These are phyloP conservation scores for Yarrowia deformans DNA, from an alignment of 805 yeast genomes.

Conservation along the genomic window DNA sequence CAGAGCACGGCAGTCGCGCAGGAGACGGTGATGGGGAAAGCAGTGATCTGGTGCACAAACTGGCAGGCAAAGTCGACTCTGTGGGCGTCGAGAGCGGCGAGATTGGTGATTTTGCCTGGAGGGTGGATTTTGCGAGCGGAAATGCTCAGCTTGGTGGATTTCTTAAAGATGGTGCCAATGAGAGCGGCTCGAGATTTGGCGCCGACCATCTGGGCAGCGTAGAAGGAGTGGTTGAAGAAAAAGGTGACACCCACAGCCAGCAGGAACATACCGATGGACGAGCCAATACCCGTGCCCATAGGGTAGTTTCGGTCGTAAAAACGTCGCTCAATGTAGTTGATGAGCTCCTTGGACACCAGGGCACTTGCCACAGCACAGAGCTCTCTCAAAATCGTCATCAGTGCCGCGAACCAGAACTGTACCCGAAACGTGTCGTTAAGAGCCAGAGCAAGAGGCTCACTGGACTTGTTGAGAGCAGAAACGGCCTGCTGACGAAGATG, in stretches of 20 bases:
- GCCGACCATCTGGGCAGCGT: constrained; percentile 65
- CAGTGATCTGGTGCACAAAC: constrained; percentile 64
- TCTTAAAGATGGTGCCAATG: constrained; percentile 68
- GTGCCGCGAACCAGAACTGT: constrained; percentile 49
- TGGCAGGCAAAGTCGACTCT: constrained; percentile 74
- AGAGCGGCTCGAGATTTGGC: constrained; percentile 72
- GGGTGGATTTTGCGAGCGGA: constrained; percentile 63
- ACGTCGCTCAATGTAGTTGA: constrained; percentile 66
- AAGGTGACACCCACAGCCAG: constrained; percentile 61
- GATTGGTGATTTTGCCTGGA: constrained; percentile 69
- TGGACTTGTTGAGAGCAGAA: constrained; percentile 41
- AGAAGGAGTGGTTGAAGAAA: constrained; percentile 66
- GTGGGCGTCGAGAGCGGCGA: constrained; percentile 74
- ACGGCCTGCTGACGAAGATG: constrained; percentile 8
- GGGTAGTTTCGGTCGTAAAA: constrained; percentile 53
- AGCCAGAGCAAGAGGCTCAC: constrained; percentile 47
- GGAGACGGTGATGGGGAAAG: constrained; percentile 72
- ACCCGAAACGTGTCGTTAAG: constrained; percentile 49
- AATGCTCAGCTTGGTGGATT: constrained; percentile 64
- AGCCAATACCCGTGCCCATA: constrained; percentile 71
- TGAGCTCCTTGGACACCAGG: constrained; percentile 65
- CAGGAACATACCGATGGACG: constrained; percentile 68
- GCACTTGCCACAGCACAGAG: constrained; percentile 61
- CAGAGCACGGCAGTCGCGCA: constrained; percentile 66
- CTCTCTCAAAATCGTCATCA: constrained; percentile 47